These are phyloP conservation scores for Corchorus olitorius DNA, from an alignment of 345 rosid genomes.

Conservation along the genomic window DNA sequence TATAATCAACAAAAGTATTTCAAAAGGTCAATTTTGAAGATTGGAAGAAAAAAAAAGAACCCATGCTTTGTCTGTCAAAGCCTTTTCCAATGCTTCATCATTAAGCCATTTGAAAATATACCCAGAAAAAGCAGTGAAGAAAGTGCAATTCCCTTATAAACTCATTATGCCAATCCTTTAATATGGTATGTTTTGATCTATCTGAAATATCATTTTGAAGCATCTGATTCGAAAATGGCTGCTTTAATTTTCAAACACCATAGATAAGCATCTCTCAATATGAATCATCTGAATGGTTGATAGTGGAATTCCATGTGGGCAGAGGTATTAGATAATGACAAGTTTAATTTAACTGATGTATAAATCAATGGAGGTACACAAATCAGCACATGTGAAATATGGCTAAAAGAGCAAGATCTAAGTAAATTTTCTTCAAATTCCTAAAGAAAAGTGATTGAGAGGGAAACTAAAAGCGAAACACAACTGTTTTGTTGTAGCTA, in stretches of 20 bases:
- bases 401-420: background rate
- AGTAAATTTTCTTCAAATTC: background rate
- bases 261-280: background rate
- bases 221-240: conserved; percentile 10
- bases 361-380: background rate
- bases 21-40: conserved; percentile 13
- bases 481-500: background rate
- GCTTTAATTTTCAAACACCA: background rate
- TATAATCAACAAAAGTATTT: background rate
- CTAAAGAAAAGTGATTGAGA: background rate
- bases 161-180: background rate
- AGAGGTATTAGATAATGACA: background rate
- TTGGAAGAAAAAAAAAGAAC: background rate
- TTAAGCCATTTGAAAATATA: background rate
- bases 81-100: conserved; percentile 8
- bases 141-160: background rate
- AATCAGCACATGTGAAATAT: background rate
- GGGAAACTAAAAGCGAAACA: background rate
- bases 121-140: background rate
- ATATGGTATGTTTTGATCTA: background rate
- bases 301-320: background rate
- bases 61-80: background rate
- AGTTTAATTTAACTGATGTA: background rate
- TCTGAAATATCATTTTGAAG: background rate
- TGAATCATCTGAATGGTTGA: background rate